Conservation (phyloP, 441 rosid species). For the Kokia cookei region DNA sequence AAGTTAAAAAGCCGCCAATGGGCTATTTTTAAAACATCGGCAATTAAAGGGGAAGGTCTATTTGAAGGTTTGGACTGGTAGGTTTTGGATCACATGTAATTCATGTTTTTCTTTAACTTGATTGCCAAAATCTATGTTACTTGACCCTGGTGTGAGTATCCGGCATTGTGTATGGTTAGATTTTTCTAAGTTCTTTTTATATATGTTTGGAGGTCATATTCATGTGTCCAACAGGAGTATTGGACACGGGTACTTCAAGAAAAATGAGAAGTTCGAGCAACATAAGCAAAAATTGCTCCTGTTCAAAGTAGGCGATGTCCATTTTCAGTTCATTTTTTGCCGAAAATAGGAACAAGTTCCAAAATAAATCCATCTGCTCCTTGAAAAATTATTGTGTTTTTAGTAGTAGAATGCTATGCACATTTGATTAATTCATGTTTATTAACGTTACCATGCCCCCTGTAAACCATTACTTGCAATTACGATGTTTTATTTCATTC, state of each 20-base stretch:
- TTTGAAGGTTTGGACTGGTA: constrained; percentile 81
- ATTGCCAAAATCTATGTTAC: not conserved
- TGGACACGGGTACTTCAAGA: too few species aligned
- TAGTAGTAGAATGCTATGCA: not conserved
- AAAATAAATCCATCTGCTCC: not conserved
- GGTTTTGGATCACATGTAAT: constrained; percentile 9
- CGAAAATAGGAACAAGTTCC: not conserved
- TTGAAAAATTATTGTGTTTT: not conserved
- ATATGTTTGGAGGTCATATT: too few species aligned
- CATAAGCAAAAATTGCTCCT: not conserved
- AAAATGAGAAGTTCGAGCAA: too few species aligned
- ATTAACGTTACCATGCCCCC: not conserved
- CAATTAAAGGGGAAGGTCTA: constrained; percentile 67
- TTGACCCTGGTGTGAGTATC: too few species aligned
- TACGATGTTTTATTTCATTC: not conserved
- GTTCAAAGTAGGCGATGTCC: not conserved
- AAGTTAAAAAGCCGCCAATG: constrained; percentile 70
- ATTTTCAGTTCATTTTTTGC: not conserved
- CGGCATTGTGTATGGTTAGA: too few species aligned
- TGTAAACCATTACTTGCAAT: not conserved
- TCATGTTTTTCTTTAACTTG: not conserved
- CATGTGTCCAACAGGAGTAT: too few species aligned
- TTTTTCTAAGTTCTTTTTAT: too few species aligned
- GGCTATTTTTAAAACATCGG: constrained; percentile 67
- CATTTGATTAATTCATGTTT: not conserved